phyloP scores from a whole-genome alignment of 75 land plant genomes.

The Gnetum montanum region DNA sequence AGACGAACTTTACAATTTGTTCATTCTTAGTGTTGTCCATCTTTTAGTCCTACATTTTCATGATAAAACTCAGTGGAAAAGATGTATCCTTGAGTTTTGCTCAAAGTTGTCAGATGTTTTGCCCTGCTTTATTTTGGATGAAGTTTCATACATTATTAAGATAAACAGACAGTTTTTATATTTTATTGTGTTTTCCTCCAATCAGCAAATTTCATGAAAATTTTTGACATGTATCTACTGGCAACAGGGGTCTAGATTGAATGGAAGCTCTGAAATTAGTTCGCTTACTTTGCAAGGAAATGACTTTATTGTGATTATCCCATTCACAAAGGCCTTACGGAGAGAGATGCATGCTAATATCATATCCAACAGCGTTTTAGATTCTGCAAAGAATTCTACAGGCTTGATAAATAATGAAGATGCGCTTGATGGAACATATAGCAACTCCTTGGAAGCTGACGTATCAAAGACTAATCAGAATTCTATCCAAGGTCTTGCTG shows the following conservation, averaged over 20 bases:
- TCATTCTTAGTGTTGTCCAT: too few species aligned
- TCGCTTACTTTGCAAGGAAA: constrained; percentile 17
- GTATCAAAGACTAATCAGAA: background rate
- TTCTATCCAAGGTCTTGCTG: background rate
- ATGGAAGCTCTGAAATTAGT: constrained; percentile 13
- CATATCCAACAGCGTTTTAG: background rate
- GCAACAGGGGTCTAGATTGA: constrained; percentile 61
- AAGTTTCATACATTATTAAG: background rate
- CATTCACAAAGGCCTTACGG: constrained; percentile 36
- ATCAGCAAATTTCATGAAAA: too few species aligned
- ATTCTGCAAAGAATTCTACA: background rate
- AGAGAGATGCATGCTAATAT: background rate
- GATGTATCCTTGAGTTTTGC: background rate
- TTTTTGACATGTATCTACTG: too few species aligned
- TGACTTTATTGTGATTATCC: constrained; percentile 65
- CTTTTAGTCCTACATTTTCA: too few species aligned
- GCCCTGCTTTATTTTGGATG: background rate
- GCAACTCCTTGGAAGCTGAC: background rate
- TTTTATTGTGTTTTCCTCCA: background rate
- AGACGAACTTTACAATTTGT: too few species aligned
- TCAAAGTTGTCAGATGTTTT: background rate
- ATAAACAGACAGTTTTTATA: background rate
- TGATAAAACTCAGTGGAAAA: background rate
- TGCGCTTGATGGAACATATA: background rate
- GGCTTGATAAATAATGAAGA: background rate